Conservation (phyloP, 192 early-diverging fungal species). For the Linnemannia elongata region DNA sequence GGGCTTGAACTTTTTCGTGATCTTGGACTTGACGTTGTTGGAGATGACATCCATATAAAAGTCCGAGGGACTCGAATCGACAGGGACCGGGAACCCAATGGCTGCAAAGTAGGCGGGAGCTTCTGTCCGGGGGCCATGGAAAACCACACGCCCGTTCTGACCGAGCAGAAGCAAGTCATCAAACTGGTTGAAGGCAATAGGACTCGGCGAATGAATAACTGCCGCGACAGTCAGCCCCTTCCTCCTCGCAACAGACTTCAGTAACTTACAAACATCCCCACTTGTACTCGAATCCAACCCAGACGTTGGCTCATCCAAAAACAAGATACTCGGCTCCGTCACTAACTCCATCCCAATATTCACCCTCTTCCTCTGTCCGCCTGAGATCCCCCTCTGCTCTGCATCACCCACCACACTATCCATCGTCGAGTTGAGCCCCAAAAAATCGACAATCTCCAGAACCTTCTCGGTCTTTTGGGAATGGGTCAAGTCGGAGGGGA, state of each 20-base stretch:
- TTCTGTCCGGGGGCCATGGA: slow-evolving; percentile 67
- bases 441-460: slow-evolving; percentile 63
- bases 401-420: slow-evolving; percentile 67
- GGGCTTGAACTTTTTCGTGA: slow-evolving; percentile 40
- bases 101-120: slow-evolving; percentile 61
- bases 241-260: slow-evolving; percentile 66
- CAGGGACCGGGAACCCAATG: slow-evolving; percentile 58
- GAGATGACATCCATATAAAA: slow-evolving; percentile 76
- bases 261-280: slow-evolving; percentile 69
- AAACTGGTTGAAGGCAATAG: slow-evolving; percentile 72
- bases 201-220: slow-evolving; percentile 78
- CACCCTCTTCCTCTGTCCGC: slow-evolving; percentile 79
- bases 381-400: slow-evolving; percentile 72
- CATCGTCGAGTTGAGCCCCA: slow-evolving; percentile 65
- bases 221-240: slow-evolving; percentile 74
- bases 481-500: slow-evolving; percentile 53
- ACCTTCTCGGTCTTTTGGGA: slow-evolving; percentile 65
- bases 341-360: slow-evolving; percentile 81
- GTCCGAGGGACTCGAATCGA: slow-evolving; percentile 59
- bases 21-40: slow-evolving; percentile 56
- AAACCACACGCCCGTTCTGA: slow-evolving; percentile 74
- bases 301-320: slow-evolving; percentile 77
- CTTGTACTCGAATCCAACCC: slow-evolving; percentile 75
- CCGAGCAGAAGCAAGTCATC: slow-evolving; percentile 77
- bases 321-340: slow-evolving; percentile 67